Evolutionary conservation across 2,329 filamentous ascomycete species (phyloP).

Genomic region (Biscogniauxia marginata): DNA sequence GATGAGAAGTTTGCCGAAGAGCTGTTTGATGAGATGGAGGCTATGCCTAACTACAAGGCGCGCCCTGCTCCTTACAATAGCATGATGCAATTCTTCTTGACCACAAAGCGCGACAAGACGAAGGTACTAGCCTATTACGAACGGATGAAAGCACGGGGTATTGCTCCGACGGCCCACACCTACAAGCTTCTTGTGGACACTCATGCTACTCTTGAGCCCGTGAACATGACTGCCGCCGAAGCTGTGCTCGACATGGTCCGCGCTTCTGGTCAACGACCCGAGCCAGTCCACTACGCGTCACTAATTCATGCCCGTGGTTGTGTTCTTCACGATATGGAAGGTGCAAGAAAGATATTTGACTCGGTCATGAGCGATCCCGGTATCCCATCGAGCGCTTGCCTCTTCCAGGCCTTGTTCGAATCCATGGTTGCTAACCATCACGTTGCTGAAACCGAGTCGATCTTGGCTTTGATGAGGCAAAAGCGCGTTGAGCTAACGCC

Average conservation of each 20-base stretch:
- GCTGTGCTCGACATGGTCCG: slow-evolving; percentile 77
- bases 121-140: slow-evolving; percentile 96
- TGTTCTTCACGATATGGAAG: slow-evolving; percentile 85
- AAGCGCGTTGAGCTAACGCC: slow-evolving; percentile 82
- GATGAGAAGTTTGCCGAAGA: slow-evolving; percentile 98
- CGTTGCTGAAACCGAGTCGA: slow-evolving; percentile 70
- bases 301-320: slow-evolving; percentile 96
- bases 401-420: slow-evolving; percentile 97
- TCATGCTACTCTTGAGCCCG: slow-evolving; percentile 87
- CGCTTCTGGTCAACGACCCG: slow-evolving; percentile 69
- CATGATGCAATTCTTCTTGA: slow-evolving; percentile 99
- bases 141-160: slow-evolving; percentile 84
- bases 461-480: slow-evolving; percentile 73
- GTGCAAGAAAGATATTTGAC: slow-evolving; percentile 80
- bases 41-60: slow-evolving; percentile 98
- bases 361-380: slow-evolving; percentile 66
- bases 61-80: slow-evolving; percentile 97
- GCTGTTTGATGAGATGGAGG: slow-evolving; percentile 98
- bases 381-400: slow-evolving; percentile 73
- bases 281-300: slow-evolving; percentile 93
- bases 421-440: slow-evolving; percentile 93
- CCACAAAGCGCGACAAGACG: slow-evolving; percentile 90
- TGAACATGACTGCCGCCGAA: slow-evolving; percentile 86
- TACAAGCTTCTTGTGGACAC: slow-evolving; percentile 97
- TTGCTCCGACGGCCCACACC: slow-evolving; percentile 90